phyloP scores from a whole-genome alignment of 176 grass and related monocot genomes.

The Avena insularis region DNA sequence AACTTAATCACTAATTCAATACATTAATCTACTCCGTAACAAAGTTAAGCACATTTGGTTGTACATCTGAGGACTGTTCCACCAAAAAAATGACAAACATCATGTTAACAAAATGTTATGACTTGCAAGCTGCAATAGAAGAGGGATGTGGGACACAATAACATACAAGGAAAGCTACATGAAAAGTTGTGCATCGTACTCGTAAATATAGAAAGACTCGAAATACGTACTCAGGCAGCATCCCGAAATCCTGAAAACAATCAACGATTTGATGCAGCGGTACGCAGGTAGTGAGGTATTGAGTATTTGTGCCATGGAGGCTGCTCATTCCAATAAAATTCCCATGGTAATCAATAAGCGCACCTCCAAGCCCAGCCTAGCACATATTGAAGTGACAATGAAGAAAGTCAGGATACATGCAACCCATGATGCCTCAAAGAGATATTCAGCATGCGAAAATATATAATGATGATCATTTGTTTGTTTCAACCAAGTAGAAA shows the following conservation, averaged over 20 bases:
- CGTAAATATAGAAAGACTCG: background rate
- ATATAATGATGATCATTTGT: background rate
- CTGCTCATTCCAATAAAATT: constrained; percentile 4
- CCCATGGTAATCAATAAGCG: background rate
- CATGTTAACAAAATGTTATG: background rate
- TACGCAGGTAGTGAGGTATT: background rate
- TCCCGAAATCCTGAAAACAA: background rate
- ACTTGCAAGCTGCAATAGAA: background rate
- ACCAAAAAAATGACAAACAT: background rate
- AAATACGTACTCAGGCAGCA: background rate
- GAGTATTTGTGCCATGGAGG: background rate
- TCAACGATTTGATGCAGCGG: background rate
- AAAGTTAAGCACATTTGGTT: too few relatives aligned
- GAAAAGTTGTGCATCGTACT: background rate
- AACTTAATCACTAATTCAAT: background rate
- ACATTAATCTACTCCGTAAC: background rate
- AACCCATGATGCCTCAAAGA: background rate
- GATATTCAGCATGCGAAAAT: background rate
- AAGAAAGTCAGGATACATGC: background rate
- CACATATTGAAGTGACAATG: constrained; percentile 2
- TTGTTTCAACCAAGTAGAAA: background rate
- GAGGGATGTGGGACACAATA: background rate
- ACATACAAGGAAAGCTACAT: background rate
- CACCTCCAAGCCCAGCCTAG: background rate
- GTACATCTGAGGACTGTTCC: too few relatives aligned